Percentiles rank a stretch among this genome's conserved stretches.
Conservation (phyloP, 129 eudicot genomes). For the Helianthus annuus region HanXRQr2.0-SUNRISE NC_035446.2:163261399-163261898, state of each 20-base stretch:
- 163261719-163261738: slow-evolving; percentile 92
- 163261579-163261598: slow-evolving; percentile 85
- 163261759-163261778: slow-evolving; percentile 68
- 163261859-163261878: slow-evolving; percentile 64
- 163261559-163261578: slow-evolving; percentile 74
- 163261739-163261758: slow-evolving; percentile 70
- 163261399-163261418: slow-evolving; percentile 87
- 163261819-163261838: slow-evolving; percentile 70
- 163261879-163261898: slow-evolving; percentile 55
- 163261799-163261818: slow-evolving; percentile 95
- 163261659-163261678: slow-evolving; percentile 73
- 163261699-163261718: slow-evolving; percentile 84
- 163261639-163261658: slow-evolving; percentile 71
- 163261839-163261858: slow-evolving; percentile 73
- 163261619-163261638: slow-evolving; percentile 75
- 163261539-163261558: slow-evolving; percentile 76
- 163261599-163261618: slow-evolving; percentile 86
- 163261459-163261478: slow-evolving; percentile 49
- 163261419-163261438: slow-evolving; percentile 68
- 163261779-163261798: slow-evolving; percentile 74
- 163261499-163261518: slow-evolving; percentile 75
- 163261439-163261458: slow-evolving; percentile 47
- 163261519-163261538: slow-evolving; percentile 79
- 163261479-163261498: slow-evolving; percentile 76
- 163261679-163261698: slow-evolving; percentile 64